Percentiles rank a stretch among this genome's conserved stretches.
These are phyloP conservation scores for Wickerhamiella spandovensis DNA, from an alignment of 805 yeast species.

Conservation along the genomic window DNA sequence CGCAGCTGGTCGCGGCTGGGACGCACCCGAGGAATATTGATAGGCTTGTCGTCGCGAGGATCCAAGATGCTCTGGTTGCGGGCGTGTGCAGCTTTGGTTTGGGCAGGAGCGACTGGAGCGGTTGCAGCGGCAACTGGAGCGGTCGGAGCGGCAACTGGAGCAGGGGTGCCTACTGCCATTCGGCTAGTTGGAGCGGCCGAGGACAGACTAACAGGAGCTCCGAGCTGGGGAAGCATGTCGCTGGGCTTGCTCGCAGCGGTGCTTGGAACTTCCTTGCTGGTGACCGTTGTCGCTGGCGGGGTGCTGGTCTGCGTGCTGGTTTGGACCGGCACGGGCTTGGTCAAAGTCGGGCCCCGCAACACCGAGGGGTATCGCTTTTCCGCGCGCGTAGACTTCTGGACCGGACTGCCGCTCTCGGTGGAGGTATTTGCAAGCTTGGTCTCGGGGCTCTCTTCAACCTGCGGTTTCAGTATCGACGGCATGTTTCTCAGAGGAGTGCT, in stretches of 20 bases:
- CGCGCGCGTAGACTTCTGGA: background rate
- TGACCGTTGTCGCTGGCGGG: background rate
- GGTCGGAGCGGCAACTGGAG: too few species aligned
- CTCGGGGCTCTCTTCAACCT: background rate
- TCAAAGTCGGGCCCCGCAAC: background rate
- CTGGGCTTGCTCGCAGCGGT: too few species aligned
- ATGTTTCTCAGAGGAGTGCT: background rate
- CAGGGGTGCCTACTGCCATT: too few species aligned
- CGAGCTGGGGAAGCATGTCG: too few species aligned
- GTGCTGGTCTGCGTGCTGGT: background rate
- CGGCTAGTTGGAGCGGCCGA: too few species aligned
- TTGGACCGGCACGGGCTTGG: background rate
- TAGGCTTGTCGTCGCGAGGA: background rate
- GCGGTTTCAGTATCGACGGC: background rate
- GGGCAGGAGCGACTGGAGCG: background rate
- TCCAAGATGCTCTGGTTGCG: background rate
- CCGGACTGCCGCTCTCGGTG: background rate
- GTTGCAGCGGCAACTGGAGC: background rate
- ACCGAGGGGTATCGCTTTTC: background rate
- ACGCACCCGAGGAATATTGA: background rate
- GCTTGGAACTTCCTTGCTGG: too few species aligned
- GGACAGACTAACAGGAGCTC: too few species aligned
- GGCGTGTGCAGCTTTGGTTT: background rate
- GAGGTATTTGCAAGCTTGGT: background rate
- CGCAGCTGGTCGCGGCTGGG: background rate